Base-by-base conservation (phyloP, 129 eudicot species). In the Centaurea solstitialis region DNA sequence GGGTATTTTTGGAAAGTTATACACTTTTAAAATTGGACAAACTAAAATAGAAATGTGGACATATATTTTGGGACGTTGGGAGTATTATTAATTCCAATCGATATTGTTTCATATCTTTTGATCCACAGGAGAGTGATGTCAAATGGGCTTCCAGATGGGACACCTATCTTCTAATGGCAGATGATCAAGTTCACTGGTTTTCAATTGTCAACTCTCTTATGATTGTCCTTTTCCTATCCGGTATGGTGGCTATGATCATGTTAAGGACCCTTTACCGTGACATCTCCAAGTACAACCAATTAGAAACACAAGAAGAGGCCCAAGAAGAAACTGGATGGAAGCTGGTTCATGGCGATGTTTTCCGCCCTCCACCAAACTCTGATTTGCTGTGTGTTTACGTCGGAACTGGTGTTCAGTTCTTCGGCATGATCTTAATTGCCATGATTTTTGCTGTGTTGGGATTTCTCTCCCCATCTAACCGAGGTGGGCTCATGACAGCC, bases 181-280 rank as follows among this genome's bases (percentile, higher is more conserved):
- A 83, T 82, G 91, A 90, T 76, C 94, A 87, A 87, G 86, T 90
- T 35, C 91, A 90, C 81, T 90, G 91, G 91, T 90, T 87, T 69
- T 87, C 93, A 15, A 86, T 89, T 5, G 88, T 89, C 76, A 91
- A 91, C 81, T 89, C 97, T 13, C 86, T 91, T 72, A 91, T 91
- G 97, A 91, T 91, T 65, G 93, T 91, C 61, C 93, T 91, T 71
- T 91, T 91, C 90, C 84, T 91, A 70, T 91, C 93, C 21, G 97
- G 97, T 66, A 91, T 91, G 91, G 97, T 91, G 15, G 97, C 97
- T 39, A 89, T 91, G 97, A 91, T 91, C 84, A 91, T 91, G 97
- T 53, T 91, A 39, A 76, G 93, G 45, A 91, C 97, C 11, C 89
- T 91, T 53, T 89, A 91, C 65, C 93, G 93, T 47, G 97, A 91